Evolutionary conservation across 1,139 yeast genomes (phyloP), one percentile per base, ranked within the genome.

Genomic region (Yamadazyma buinensis): DNA sequence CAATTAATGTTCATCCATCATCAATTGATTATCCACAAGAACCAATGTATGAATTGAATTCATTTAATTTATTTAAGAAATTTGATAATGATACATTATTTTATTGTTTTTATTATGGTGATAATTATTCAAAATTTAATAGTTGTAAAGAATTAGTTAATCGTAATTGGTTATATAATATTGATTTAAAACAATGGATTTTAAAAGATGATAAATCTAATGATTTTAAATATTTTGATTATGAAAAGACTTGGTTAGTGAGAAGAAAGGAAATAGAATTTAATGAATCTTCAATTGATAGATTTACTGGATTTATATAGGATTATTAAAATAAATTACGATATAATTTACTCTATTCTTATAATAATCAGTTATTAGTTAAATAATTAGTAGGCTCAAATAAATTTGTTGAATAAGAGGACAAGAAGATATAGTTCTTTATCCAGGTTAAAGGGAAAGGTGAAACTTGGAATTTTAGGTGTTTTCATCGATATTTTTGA

Each of bases 21-120:
- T 86, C 94, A 30, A 76, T 86, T 15, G 87, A 83, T 58, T 92
- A 88, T 61, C 98, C 99, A 3, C 92, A 82, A 54, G 96, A 87
- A 47, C 95, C 96, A 29, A 71, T 76, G 68, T 74, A 70, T 48
- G 80, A 74, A 50, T 60, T 75, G 44, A 75, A 71, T 39, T 60
- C 72, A 49, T 65, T 61, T 24, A 62, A 62, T 40, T 61, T 86
- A 27, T 73, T 87, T 65, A 67, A 74, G 23, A 86, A 84, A 49
- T 77, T 90, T 55, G 95, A 87, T 50, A 70, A 82, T 29, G 97
- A 90, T 54, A 90, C 98, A 2, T 64, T 92, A 47, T 90, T 92
- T 50, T 94, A 86, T 67, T 84, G 94, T 40, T 92, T 94, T 60
- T 92, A 94, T 61, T 94, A 84, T 49, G 68, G 74, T 42, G 75